A percentile compares a stretch with the other conserved stretches of the same genome.
Evolutionary conservation across 495 filamentous ascomycete genomes (phyloP).

Genomic region (Podospora didyma): DNA sequence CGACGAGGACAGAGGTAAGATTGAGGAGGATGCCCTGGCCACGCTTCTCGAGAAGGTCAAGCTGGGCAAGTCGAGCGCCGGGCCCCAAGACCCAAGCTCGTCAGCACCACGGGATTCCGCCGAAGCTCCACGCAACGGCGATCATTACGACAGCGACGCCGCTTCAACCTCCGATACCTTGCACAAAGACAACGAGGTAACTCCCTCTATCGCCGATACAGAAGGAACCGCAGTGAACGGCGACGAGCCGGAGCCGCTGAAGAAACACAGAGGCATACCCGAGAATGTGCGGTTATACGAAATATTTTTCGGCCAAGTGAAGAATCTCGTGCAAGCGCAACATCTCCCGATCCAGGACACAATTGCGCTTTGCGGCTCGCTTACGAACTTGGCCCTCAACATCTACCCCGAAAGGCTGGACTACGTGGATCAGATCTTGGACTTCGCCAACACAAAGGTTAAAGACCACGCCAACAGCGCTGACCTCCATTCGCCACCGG

Average conservation of each 20-base stretch:
- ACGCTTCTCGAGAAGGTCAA: slow-evolving; percentile 72
- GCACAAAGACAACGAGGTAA: slow-evolving; percentile 31
- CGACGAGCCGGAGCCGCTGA: slow-evolving; percentile 34
- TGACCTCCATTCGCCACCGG: slow-evolving; percentile 81
- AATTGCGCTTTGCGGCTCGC: slow-evolving; percentile 84
- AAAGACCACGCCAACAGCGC: slow-evolving; percentile 87
- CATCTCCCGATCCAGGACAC: slow-evolving; percentile 91
- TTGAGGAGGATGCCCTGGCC: slow-evolving; percentile 78
- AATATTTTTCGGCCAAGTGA: slow-evolving; percentile 95
- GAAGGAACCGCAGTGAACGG: slow-evolving; percentile 38
- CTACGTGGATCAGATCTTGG: slow-evolving; percentile 91
- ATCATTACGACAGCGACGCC: slow-evolving; percentile 15
- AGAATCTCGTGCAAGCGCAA: slow-evolving; percentile 85
- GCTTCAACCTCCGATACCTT: slow-evolving; percentile 17
- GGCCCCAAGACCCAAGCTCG: slow-evolving; percentile 23
- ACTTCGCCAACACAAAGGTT: slow-evolving; percentile 85
- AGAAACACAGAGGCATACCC: slow-evolving; percentile 68
- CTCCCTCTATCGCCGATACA: slow-evolving; percentile 38
- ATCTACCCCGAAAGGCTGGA: slow-evolving; percentile 90
- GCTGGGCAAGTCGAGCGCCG: slow-evolving; percentile 56
- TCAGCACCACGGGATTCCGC: slow-evolving; percentile 11
- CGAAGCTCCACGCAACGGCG: slow-evolving; percentile 11
- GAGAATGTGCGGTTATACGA: slow-evolving; percentile 88
- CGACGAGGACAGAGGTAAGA: slow-evolving; percentile 64
- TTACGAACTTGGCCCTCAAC: slow-evolving; percentile 88